Evolutionary conservation across 73 alveolate species (phyloP), one percentile per base, ranked within the genome.

Genomic region (Paramecium caudatum): DNA sequence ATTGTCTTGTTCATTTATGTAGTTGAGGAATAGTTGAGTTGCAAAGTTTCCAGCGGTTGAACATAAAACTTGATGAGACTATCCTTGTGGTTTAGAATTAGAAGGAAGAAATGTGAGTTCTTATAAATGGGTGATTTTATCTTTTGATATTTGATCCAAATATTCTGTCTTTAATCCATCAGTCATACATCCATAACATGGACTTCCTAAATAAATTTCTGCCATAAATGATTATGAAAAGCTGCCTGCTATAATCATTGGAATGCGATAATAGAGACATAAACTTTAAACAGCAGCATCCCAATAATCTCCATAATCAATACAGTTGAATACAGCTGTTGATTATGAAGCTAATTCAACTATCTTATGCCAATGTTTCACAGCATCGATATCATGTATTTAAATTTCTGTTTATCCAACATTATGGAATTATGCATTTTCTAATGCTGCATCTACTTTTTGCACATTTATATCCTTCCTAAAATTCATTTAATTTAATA

Each of bases 291-390:
- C 98, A 16, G 98, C 98, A 15, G 91, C 92, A 69, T 95, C 98
- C 74, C 93, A 95, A 82, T 92, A 95, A 81, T 95, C 98, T 15
- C 98, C 97, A 61, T 94, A 95, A 81, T 95, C 98, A 34, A 95
- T 95, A 96, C 94, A 94, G 68, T 95, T 95, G 70, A 95, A 94
- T 10, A 95, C 88, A 12, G 87, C 97, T 48, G 95, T 94, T 16
- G 94, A 82, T 61, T 93, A 69, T 47, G 91, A 50, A 15, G 96
- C 86, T 10, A 94, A 46, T 39, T 90, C 82, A 0, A 95, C 96
- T 23, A 95, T 93, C 46, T 83, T 45, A 27, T 48, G 78, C 98
- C 98, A 95, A 21, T 95, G 34, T 34, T 61, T 46, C 3, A 92
- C 91, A 8, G 96, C 96, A 86, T 92, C 90, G 3, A 95, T 41